Evolutionary conservation across 2,329 filamentous ascomycete genomes (phyloP).

Genomic region (Talaromyces sp.): DNA sequence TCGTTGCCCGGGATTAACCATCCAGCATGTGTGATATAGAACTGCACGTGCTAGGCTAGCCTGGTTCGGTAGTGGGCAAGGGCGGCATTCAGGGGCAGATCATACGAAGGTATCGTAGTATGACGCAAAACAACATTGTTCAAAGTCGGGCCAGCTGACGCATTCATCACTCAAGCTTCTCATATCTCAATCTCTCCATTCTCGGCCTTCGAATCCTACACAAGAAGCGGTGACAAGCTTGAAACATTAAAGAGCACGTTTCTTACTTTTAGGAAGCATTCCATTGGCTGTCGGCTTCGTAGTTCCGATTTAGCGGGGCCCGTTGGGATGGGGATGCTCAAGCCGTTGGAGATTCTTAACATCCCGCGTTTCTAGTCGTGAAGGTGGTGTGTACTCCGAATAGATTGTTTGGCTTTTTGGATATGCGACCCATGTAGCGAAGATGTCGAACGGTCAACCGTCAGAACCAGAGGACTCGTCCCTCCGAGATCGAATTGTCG

Average conservation of each 20-base stretch:
- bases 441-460: conserved; percentile 12
- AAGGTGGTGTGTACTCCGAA: not conserved
- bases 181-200: not conserved
- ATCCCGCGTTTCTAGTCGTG: not conserved
- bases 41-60: not conserved
- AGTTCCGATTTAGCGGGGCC: not conserved
- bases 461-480: conserved; percentile 13
- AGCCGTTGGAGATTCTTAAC: conserved; percentile 2
- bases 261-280: not conserved
- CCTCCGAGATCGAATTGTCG: conserved; percentile 30
- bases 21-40: not conserved
- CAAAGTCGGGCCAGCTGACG: too few species aligned
- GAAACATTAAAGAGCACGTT: not conserved
- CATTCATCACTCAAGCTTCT: not conserved
- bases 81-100: not conserved
- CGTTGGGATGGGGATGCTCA: not conserved
- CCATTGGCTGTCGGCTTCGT: conserved; percentile 10
- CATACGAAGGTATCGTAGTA: not conserved
- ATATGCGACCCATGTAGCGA: conserved; percentile 8
- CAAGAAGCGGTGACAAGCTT: not conserved
- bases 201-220: not conserved
- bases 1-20: too few species aligned
- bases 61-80: not conserved
- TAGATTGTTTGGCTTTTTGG: not conserved
- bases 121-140: not conserved